Percentiles rank a stretch among this genome's conserved stretches.
These are phyloP conservation scores for Rhodocollybia butyracea DNA, from an alignment of 768 basidiomycete genomes.

Conservation along the genomic window DNA sequence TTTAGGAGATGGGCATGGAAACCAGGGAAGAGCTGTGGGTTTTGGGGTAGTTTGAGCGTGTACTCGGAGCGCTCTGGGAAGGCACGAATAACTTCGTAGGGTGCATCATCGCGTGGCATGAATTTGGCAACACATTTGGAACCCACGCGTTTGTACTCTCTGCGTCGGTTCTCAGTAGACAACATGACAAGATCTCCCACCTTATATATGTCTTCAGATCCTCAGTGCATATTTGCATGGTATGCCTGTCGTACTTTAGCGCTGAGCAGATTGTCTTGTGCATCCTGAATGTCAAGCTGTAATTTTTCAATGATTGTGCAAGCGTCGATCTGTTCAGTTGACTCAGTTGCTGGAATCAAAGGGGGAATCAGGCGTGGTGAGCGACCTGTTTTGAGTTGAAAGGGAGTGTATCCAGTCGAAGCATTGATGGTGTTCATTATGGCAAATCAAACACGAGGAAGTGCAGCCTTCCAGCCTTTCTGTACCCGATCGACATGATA, in stretches of 20 bases:
- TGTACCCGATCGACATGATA: constrained; percentile 28
- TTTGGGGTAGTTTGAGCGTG: too few relatives aligned
- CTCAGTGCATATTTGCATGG: constrained; percentile 16
- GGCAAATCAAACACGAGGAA: constrained; percentile 21
- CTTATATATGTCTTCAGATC: constrained; percentile 11
- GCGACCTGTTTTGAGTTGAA: constrained; percentile 21
- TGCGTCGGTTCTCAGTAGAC: constrained; percentile 17
- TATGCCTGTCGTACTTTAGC: constrained; percentile 9
- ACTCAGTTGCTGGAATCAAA: not conserved
- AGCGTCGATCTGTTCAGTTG: not conserved
- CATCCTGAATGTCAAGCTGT: not conserved
- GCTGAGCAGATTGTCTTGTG: constrained; percentile 14
- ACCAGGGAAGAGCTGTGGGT: too few relatives aligned
- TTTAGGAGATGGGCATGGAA: too few relatives aligned
- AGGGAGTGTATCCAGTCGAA: constrained; percentile 25
- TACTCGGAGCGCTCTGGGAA: too few relatives aligned
- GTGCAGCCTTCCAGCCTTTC: constrained; percentile 27
- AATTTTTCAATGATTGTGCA: not conserved
- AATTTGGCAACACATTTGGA: constrained; percentile 21
- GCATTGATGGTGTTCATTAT: constrained; percentile 26
- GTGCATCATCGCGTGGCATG: too few relatives aligned
- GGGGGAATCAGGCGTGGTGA: constrained; percentile 19
- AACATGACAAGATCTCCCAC: constrained; percentile 23
- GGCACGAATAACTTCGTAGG: too few relatives aligned
- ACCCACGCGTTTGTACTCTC: constrained; percentile 16